A percentile compares a stretch with the other conserved stretches of the same genome.
Evolutionary conservation across 345 rosid species (phyloP).

Genomic region (Linum trigynum): DNA sequence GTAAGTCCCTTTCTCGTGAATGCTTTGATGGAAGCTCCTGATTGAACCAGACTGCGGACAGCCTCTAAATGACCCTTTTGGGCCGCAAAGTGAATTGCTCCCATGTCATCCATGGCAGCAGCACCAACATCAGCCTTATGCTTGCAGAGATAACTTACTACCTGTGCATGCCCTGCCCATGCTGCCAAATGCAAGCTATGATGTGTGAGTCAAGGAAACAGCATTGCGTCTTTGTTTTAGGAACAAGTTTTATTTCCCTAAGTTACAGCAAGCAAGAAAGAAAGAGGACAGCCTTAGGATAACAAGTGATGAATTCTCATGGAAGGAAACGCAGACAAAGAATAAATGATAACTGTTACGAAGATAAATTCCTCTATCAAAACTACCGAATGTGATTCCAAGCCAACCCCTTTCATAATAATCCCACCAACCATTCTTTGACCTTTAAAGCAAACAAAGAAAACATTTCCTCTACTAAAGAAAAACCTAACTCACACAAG

Average conservation of each 20-base stretch:
- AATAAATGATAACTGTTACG: no score
- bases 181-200: slow-evolving; percentile 87
- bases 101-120: slow-evolving; percentile 96
- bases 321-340: no score
- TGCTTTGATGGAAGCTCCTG: slow-evolving; percentile 61
- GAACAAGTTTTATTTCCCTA: not conserved
- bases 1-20: slow-evolving; percentile 75
- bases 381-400: no score
- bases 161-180: slow-evolving; percentile 81
- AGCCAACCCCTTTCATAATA: not conserved
- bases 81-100: slow-evolving; percentile 93
- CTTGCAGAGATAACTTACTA: slow-evolving; percentile 72
- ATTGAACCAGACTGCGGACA: slow-evolving; percentile 45
- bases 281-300: not conserved
- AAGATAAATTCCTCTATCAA: no score
- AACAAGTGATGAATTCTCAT: not conserved
- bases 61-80: slow-evolving; percentile 86
- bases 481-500: no score
- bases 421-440: no score
- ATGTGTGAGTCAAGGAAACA: slow-evolving; percentile 36
- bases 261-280: not conserved
- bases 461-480: no score
- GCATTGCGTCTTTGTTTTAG: not conserved
- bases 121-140: slow-evolving; percentile 93
- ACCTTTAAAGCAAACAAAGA: no score